Percentiles rank a stretch among this genome's conserved stretches.
phyloP scores from a whole-genome alignment of 1,284 basidiomycete genomes.

The Heterobasidion occidentale region DNA sequence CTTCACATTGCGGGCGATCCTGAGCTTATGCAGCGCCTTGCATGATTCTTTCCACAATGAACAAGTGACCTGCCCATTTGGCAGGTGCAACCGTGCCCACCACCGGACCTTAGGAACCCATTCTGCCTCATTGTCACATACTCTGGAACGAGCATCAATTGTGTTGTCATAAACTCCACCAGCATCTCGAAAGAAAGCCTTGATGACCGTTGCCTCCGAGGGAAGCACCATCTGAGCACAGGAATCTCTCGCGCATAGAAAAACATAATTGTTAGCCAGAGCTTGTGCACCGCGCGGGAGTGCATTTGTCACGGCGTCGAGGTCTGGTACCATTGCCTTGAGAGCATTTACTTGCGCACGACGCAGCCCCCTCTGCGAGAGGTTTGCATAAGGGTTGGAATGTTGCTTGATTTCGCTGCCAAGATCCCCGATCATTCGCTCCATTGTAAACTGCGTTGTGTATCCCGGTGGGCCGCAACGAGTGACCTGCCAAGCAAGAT shows the following conservation, averaged over 20 bases:
- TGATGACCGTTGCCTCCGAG: not conserved
- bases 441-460: conserved; percentile 7
- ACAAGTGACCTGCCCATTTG: conserved; percentile 21
- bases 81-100: conserved; percentile 20
- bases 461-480: not conserved
- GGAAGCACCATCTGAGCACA: not conserved
- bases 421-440: conserved; percentile 8
- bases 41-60: conserved; percentile 16
- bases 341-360: conserved; percentile 12
- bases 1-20: conserved; percentile 16
- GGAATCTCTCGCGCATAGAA: conserved; percentile 8
- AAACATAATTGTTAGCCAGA: conserved; percentile 7
- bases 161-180: too few species aligned
- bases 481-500: not conserved
- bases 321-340: conserved; percentile 11
- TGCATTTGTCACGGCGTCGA: conserved; percentile 1
- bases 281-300: not conserved
- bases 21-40: conserved; percentile 2
- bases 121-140: too few species aligned
- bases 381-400: conserved; percentile 15
- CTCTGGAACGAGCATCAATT: not conserved
- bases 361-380: conserved; percentile 9
- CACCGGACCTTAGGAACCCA: not conserved
- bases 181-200: too few species aligned
- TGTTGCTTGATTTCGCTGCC: conserved; percentile 11